Base-by-base conservation (phyloP, 179 eudicot genomes). In the Actinidia polygama region DNA sequence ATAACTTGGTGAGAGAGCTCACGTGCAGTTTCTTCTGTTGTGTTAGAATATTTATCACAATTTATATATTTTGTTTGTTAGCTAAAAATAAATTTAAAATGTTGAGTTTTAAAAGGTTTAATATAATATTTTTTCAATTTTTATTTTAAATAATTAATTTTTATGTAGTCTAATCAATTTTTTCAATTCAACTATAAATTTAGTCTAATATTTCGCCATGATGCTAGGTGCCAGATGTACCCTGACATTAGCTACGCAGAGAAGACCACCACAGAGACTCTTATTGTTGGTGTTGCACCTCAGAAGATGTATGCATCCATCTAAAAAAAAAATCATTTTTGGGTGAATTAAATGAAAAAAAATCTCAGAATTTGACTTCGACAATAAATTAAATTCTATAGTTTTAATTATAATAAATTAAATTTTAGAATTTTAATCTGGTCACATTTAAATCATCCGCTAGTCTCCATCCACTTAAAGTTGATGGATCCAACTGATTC, bases 181-280 rank as follows among this genome's bases (percentile, higher is more conserved):
- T n/a, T n/a, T n/a, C n/a, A n/a, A n/a, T n/a, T n/a, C n/a, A n/a
- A 30, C 1, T 2, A 30, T 30, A 30, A 30, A 30, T 30, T 30
- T 2, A 30, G 36, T 30, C 36, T 30, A 59, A 0, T 19, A 4
- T 2, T 3, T 66, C n/a, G 18, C 70, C 3, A 26, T 47, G 49
- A 16, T 79, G 79, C 10, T 87, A 92, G 95, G 19, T 92, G 93
- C 87, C 89, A 89, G 90, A 89, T 88, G 91, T 89, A 86, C 86
- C 89, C 92, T 12, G 91, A 89, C 77, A 78, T 89, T 59, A 81
- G 85, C 84, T 81, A 66, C 82, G 16, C 70, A 12, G 94, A 90
- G 90, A 76, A 63, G 19, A 82, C 82, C 76, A 78, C 85, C 10
- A 78, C 83, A 12, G 73, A 76, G 75, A 81, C 85, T 19, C 86